A percentile compares a stretch with the other conserved stretches of the same genome.
phyloP scores from a whole-genome alignment of 2,329 filamentous ascomycete species.

The Allantophomopsis lycopodina region DNA sequence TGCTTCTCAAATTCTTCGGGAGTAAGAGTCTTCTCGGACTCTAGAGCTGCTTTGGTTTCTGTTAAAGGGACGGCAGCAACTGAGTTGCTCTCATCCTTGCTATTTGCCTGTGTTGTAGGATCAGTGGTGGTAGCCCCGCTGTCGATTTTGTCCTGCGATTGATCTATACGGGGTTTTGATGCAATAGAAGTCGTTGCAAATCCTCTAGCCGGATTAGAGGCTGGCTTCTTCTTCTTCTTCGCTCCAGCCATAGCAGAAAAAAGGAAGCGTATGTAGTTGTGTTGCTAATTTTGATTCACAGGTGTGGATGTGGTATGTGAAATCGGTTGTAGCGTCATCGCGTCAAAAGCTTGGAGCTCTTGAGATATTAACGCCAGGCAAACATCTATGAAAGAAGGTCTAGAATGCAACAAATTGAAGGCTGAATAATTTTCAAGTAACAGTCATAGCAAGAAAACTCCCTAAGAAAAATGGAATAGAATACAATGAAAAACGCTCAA shows the following conservation, averaged over 20 bases:
- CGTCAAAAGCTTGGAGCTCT: not conserved
- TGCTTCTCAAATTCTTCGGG: constrained; percentile 85
- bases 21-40: constrained; percentile 36
- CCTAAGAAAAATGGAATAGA: too few relatives aligned
- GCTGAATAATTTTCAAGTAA: too few relatives aligned
- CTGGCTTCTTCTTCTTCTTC: constrained; percentile 81
- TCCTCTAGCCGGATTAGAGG: constrained; percentile 75
- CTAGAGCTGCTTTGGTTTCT: constrained; percentile 1
- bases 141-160: constrained; percentile 18
- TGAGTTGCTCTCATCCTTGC: constrained; percentile 9
- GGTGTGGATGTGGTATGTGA: not conserved
- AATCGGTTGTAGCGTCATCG: not conserved
- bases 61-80: constrained; percentile 9
- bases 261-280: too few relatives aligned
- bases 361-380: not conserved
- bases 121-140: not conserved
- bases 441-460: too few relatives aligned
- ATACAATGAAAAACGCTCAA: too few relatives aligned
- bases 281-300: too few relatives aligned
- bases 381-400: too few relatives aligned
- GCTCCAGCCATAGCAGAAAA: constrained; percentile 43
- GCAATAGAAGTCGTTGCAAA: constrained; percentile 90
- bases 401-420: too few relatives aligned
- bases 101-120: not conserved
- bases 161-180: constrained; percentile 62